Evolutionary conservation across 441 rosid genomes (phyloP).

Genomic region (Flueggea neowawraea): DNA sequence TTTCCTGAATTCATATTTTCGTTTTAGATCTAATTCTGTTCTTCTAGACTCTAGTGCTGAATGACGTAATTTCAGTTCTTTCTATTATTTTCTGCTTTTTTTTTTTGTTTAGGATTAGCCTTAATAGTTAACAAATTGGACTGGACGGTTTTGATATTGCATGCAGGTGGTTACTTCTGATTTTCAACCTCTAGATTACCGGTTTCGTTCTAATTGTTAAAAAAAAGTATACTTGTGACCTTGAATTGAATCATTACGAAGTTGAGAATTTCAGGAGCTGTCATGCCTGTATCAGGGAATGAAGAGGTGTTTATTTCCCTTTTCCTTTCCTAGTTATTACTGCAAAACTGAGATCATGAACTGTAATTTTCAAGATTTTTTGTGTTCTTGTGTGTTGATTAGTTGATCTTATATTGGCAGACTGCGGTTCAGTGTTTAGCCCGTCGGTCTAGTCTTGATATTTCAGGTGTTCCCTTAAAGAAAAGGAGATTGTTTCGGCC

Average conservation of each 20-base stretch:
- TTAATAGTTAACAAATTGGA: too few species aligned
- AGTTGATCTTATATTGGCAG: constrained; percentile 43
- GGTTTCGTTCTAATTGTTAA: too few species aligned
- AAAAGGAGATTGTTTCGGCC: constrained; percentile 65
- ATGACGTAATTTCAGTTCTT: too few species aligned
- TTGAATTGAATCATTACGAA: not conserved
- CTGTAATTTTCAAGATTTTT: constrained; percentile 12
- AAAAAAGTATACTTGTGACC: too few species aligned
- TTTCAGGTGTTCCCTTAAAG: constrained; percentile 83
- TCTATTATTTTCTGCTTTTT: too few species aligned
- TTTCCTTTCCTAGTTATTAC: constrained; percentile 6
- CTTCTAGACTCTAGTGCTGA: too few species aligned
- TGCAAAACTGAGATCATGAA: constrained; percentile 3
- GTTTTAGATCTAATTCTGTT: too few species aligned
- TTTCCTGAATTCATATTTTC: too few species aligned
- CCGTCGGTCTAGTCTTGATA: constrained; percentile 49
- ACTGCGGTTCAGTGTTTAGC: constrained; percentile 42
- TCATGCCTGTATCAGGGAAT: constrained; percentile 52
- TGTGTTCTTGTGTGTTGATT: constrained; percentile 19
- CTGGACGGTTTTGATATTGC: too few species aligned
- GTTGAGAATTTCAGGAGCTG: constrained; percentile 22
- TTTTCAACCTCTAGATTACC: too few species aligned
- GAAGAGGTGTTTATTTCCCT: constrained; percentile 51
- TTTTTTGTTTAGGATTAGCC: too few species aligned
- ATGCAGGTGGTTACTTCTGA: too few species aligned